phyloP scores from a whole-genome alignment of 2,329 filamentous ascomycete species.

The Nigrospora oryzae region DNA sequence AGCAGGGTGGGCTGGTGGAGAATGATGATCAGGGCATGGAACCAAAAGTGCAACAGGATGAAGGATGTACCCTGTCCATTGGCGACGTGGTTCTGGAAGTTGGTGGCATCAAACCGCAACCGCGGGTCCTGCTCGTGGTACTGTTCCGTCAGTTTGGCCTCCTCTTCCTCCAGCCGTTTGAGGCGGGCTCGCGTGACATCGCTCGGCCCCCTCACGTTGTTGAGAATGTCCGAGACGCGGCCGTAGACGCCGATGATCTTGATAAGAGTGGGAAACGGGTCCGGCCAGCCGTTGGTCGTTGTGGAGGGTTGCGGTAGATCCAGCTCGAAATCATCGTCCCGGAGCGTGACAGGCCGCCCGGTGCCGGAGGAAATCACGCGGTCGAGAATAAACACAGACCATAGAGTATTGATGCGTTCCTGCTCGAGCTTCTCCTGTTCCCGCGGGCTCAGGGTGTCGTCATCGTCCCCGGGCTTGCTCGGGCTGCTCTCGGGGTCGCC shows the following conservation, averaged over 20 bases:
- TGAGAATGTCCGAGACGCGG: constrained; percentile 74
- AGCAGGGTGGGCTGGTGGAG: constrained; percentile 77
- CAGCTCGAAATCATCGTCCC: constrained; percentile 79
- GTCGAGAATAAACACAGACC: constrained; percentile 83
- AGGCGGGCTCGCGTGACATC: constrained; percentile 71
- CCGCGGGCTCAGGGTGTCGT: constrained; percentile 30
- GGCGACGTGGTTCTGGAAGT: constrained; percentile 79
- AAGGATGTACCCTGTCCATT: constrained; percentile 79
- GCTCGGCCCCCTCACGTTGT: constrained; percentile 65
- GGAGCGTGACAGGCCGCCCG: constrained; percentile 73
- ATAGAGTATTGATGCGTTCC: constrained; percentile 80
- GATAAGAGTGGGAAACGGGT: constrained; percentile 72
- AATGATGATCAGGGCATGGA: constrained; percentile 77
- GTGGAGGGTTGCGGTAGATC: constrained; percentile 48
- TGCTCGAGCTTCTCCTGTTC: constrained; percentile 64
- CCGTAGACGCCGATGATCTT: constrained; percentile 83
- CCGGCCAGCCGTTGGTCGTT: constrained; percentile 58
- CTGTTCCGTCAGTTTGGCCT: constrained; percentile 63
- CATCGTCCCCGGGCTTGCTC: constrained; percentile 30
- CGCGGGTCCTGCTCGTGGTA: constrained; percentile 67
- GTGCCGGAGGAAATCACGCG: constrained; percentile 82
- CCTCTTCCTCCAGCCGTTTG: constrained; percentile 65
- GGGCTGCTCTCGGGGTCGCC: constrained; percentile 15
- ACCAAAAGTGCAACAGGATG: constrained; percentile 81
- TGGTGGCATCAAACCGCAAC: constrained; percentile 75